Evolutionary conservation across 106 monocot genomes (phyloP).

Genomic region (Alisma plantagoaquatica): DNA sequence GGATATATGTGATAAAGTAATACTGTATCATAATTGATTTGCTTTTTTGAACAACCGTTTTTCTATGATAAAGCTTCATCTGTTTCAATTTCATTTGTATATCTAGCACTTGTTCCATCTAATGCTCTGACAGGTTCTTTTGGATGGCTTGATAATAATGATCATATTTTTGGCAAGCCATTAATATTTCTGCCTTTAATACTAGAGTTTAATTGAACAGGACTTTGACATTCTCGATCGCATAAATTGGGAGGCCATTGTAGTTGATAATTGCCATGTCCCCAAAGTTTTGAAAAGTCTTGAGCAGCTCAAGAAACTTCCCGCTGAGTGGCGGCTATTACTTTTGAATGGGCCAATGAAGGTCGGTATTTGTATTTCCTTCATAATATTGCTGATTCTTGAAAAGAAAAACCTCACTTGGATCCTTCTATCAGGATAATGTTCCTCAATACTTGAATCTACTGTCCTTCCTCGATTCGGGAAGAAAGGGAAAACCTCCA

Average conservation of each 20-base stretch:
- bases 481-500: conserved; percentile 17
- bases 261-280: conserved; percentile 74
- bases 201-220: conserved; percentile 36
- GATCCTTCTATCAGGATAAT: conserved; percentile 39
- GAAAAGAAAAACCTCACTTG: background rate
- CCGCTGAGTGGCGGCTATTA: conserved; percentile 46
- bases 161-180: no score
- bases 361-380: conserved; percentile 30
- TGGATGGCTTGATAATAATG: no score
- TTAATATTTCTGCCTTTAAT: no score
- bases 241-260: conserved; percentile 59
- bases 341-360: conserved; percentile 52
- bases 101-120: no score
- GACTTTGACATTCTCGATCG: conserved; percentile 38
- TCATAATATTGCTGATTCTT: background rate
- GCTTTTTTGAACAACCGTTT: no score
- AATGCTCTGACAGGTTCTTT: no score
- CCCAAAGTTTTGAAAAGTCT: conserved; percentile 46
- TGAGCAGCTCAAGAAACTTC: conserved; percentile 42
- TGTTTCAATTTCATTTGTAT: no score
- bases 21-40: no score
- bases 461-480: conserved; percentile 62
- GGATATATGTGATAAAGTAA: no score
- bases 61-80: no score
- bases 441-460: conserved; percentile 43